phyloP scores from a whole-genome alignment of 768 basidiomycete genomes.

The Suillus americanus region DNA sequence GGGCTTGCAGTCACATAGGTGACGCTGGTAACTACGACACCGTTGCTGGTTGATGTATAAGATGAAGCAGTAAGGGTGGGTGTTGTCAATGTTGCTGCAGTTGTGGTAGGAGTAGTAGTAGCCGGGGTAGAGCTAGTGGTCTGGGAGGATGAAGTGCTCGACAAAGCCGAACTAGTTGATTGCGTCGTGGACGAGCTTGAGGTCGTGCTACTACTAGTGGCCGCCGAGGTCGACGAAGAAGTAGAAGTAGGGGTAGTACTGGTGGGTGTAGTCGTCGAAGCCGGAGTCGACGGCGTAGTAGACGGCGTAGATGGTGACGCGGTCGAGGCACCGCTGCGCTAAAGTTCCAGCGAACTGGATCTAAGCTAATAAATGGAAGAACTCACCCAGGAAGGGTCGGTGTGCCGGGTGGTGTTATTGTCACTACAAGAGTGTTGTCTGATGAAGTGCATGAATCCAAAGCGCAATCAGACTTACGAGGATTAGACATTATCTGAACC shows the following conservation, averaged over 20 bases:
- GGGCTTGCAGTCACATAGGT: neutral
- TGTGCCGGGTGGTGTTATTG: neutral
- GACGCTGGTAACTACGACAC: neutral
- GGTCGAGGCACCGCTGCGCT: neutral
- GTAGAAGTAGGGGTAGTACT: conserved; percentile 1
- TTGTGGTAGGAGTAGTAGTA: neutral
- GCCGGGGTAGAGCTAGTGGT: neutral
- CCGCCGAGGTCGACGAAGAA: neutral
- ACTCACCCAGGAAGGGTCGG: conserved; percentile 14
- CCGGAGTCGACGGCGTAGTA: neutral
- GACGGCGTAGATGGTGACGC: neutral
- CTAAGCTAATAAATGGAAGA: neutral
- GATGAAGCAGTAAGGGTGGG: conserved; percentile 1
- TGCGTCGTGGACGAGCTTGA: neutral
- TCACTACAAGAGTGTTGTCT: neutral
- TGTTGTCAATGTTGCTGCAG: neutral
- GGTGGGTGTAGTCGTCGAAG: neutral
- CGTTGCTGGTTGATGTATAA: conserved; percentile 5
- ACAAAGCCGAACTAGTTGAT: neutral
- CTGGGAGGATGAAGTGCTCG: neutral
- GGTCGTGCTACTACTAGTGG: conserved; percentile 2
- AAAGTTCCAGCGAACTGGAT: neutral
- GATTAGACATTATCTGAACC: conserved; percentile 5
- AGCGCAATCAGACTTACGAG: conserved; percentile 10
- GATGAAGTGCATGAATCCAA: neutral